Evolutionary conservation across 2,329 filamentous ascomycete genomes (phyloP), one percentile per base, ranked within the genome.

Genomic region (Chaetoscypha palmicola): DNA sequence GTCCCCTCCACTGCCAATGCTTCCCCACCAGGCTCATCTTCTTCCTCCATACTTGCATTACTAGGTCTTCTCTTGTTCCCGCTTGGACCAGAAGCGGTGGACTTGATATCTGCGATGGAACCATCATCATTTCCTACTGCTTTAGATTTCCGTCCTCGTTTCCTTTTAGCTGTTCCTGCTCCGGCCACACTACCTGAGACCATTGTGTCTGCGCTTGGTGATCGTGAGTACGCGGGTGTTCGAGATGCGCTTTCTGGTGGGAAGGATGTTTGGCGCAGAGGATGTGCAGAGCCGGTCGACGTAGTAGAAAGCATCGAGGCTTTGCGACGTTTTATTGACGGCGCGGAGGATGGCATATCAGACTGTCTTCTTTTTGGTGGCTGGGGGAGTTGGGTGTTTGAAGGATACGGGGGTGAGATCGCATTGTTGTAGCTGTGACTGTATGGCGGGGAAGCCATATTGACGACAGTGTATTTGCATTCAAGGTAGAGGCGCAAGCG

Each of bases 201-300:
- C 34, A 79, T 67, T 7, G 66, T 72, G 46, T 85, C 81, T 39
- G 80, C 69, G 1, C 79, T 84, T 0, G 83, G 83, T 0, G 81
- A 86, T 12, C 82, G 76, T 0, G 76, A 72, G 2, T 76, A 78
- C 17, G 70, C 64, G 12, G 50, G 51, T 17, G 51, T 49, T 16
- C 45, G 31, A 9, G 45, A 46, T 35, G 64, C 65, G 42, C 77
- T 69, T 46, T 79, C 81, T 20, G 85, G 84, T 0, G 85, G 83
- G 59, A 89, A 92, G 0, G 85, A 88, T 3, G 87, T 90, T 58
- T 89, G 84, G 30, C 86, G 83, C 1, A 92, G 76, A 1, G 83
- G 83, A 52, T 87, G 83, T 0, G 75, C 69, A 1, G 76, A 75
- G 12, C 59, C 54, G 11, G 61, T 58, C 5, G 76, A 77, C 7